phyloP scores from a whole-genome alignment of 139 green algal species.

The Volvox africanus region DNA sequence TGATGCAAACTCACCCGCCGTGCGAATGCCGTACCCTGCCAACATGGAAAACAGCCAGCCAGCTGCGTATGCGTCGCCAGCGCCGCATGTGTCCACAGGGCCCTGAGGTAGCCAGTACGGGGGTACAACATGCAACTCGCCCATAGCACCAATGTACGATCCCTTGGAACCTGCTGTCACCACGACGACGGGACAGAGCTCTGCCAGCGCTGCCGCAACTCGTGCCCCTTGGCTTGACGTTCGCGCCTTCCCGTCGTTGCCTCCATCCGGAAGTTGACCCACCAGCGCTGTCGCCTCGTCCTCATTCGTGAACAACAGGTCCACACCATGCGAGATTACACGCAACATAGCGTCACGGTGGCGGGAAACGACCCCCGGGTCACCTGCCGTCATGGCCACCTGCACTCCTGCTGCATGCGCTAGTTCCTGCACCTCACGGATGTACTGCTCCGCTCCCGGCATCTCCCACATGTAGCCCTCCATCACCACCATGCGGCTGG shows the following conservation, averaged over 20 bases:
- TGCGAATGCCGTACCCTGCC: slow-evolving; percentile 61
- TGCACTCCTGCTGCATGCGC: slow-evolving; percentile 65
- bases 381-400: slow-evolving; percentile 89
- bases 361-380: slow-evolving; percentile 84
- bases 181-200: slow-evolving; percentile 73
- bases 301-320: slow-evolving; percentile 85
- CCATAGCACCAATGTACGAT: slow-evolving; percentile 70
- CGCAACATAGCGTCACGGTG: slow-evolving; percentile 70
- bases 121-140: slow-evolving; percentile 70
- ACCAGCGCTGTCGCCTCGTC: slow-evolving; percentile 60
- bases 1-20: slow-evolving; percentile 75
- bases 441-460: slow-evolving; percentile 58
- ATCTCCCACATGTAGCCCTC: slow-evolving; percentile 76
- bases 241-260: neutral
- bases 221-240: slow-evolving; percentile 45
- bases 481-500: slow-evolving; percentile 75
- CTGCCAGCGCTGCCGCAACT: slow-evolving; percentile 68
- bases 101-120: slow-evolving; percentile 74
- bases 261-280: neutral
- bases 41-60: slow-evolving; percentile 54
- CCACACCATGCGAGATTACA: slow-evolving; percentile 62
- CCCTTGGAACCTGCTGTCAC: slow-evolving; percentile 88
- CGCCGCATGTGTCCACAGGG: slow-evolving; percentile 92
- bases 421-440: slow-evolving; percentile 52
- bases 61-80: slow-evolving; percentile 51